A percentile compares a stretch with the other conserved stretches of the same genome.
These are phyloP conservation scores for Blastobotrys petasosporus DNA, from an alignment of 1,139 yeast genomes.

Conservation along the genomic window DNA sequence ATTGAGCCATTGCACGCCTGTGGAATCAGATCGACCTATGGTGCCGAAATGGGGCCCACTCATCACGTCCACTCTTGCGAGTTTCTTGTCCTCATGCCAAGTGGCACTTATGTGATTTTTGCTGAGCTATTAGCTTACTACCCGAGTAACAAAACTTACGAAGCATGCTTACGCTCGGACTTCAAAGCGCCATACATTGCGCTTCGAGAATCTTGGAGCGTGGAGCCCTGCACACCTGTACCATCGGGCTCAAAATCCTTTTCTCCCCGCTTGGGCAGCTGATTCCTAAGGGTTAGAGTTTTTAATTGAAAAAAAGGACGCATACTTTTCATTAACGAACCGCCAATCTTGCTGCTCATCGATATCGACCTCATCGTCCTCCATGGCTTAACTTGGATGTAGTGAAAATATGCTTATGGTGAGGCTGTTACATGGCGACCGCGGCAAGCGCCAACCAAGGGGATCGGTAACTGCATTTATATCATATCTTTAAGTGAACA, in stretches of 20 bases:
- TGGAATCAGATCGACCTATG: slow-evolving; percentile 55
- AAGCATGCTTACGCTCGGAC: slow-evolving; percentile 53
- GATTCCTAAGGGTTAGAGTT: not conserved
- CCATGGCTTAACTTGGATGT: not conserved
- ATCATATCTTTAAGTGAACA: too few species aligned
- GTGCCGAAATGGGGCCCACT: slow-evolving; percentile 71
- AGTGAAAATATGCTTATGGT: too few species aligned
- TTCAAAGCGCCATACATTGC: slow-evolving; percentile 70
- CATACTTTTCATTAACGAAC: slow-evolving; percentile 2
- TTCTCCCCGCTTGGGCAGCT: slow-evolving; percentile 65
- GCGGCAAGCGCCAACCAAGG: too few species aligned
- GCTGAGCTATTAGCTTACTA: slow-evolving; percentile 18
- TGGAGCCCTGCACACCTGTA: slow-evolving; percentile 49
- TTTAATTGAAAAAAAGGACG: not conserved
- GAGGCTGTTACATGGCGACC: too few species aligned
- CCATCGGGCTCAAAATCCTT: slow-evolving; percentile 88
- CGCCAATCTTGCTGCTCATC: slow-evolving; percentile 10
- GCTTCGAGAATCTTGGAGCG: slow-evolving; percentile 50
- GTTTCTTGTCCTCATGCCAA: slow-evolving; percentile 41
- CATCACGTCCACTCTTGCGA: slow-evolving; percentile 50
- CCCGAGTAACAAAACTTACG: slow-evolving; percentile 41
- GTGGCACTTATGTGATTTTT: slow-evolving; percentile 35
- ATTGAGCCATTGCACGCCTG: slow-evolving; percentile 46
- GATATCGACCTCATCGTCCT: slow-evolving; percentile 2
- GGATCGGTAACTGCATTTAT: too few species aligned